Base-by-base conservation (phyloP, 306 rosid species). In the Malus asiatica region DNA sequence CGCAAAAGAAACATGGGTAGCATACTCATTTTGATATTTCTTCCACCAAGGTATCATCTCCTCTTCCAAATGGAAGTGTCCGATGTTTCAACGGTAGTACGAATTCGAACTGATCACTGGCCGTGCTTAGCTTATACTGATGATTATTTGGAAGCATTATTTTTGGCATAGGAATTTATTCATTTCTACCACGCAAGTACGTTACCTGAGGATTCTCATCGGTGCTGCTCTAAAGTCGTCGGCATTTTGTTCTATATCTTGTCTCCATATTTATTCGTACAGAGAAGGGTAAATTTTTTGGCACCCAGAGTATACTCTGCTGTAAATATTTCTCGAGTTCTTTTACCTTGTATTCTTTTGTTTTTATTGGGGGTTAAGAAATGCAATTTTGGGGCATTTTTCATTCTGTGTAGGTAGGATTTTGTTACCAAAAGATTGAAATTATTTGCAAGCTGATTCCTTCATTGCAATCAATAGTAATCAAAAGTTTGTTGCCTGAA, bases 101-200 rank as follows among this genome's bases (percentile, higher is more conserved):
- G 93, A 45, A 95, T 95, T 64, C 90, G 93, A 73, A 95, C 98
- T 4, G 97, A 95, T 84, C 96, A 95, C 80, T 92, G 98, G 97
- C 98, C 98, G 1, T 90, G 98, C 89, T 86, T 95, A 77, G 98
- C 98, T 61, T 95, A 95, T 80, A 86, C 93, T 48, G 98, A 95
- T 83, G 98, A 92, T 83, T 95, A 92, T 84, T 87, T 95, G 86
- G 98, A 95, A 82, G 97, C 97, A 73, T 79, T 95, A 80, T 89
- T 89, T 83, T 84, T 90, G 80, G 79, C 87, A 8, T 92, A 86
- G 83, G 60, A 78, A 61, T 66, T 61, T 12, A 4, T 72, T 73
- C 30, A 15, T 8, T 40, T 12, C 46, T 46, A 67, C 30, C 63
- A 5, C 22, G 23, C 48, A 66, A 76, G 53, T 30, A 51, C 11